Evolutionary conservation across 176 grass and related monocot species (phyloP), one percentile per base, ranked within the genome.

Genomic region (Triticum monococcum): DNA sequence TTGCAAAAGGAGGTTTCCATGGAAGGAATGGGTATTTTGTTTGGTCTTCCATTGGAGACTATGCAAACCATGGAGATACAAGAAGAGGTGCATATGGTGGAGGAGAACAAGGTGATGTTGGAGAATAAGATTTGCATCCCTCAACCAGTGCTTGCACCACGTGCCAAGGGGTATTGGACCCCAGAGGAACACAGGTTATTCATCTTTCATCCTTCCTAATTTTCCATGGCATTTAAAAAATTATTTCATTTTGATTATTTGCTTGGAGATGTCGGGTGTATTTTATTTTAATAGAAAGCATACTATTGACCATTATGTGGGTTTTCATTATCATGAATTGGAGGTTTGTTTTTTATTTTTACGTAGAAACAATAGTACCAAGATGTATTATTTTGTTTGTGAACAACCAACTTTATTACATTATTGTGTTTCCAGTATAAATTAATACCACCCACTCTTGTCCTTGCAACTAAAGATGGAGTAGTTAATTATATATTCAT

Each of bases 121-220:
- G 57, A 40, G 77, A 63, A 41, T 4, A 13, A 25, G 6, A 12
- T 4, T 0, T 12, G 11, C 33, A 32, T n/a, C 1, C 32, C 23
- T 5, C 77, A 26, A 9, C 33, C 4, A 8, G 57, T 2, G 48
- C 48, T 5, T 52, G 48, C 48, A 52, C 14, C 14, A 52, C 14
- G 14, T 52, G 5, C 5, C 14, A 22, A 37, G 35, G 61, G 36
- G 64, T 79, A 63, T 79, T 88, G 81, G 87, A 64, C 56, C 2
- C 26, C 1, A 0, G 30, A 72, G 5, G 87, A 89, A 59, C 87
- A 89, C 40, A 84, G 65, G 81, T 84, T n/a, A 63, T 22, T 32
- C 5, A 26, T 20, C 61, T 78, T n/a, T 43, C 59, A 16, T 60
- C 10, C 69, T 72, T 36, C 10, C 37, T 24, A 41, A 22, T 43